phyloP scores from a whole-genome alignment of 2,329 filamentous ascomycete species.

The Cladophialophora exuberans region DNA sequence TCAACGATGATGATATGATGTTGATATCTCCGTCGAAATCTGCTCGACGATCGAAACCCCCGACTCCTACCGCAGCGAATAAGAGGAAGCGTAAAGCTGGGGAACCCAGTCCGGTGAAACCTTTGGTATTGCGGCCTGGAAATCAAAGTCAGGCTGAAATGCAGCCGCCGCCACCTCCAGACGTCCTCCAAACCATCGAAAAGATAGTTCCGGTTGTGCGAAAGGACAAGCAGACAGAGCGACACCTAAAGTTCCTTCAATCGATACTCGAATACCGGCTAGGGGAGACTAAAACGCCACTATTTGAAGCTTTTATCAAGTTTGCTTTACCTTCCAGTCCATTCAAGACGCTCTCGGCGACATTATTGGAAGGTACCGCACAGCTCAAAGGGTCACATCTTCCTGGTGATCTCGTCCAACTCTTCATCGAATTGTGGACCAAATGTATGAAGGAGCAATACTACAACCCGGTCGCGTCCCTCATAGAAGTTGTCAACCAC shows the following conservation, averaged over 20 bases:
- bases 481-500: constrained; percentile 46
- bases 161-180: constrained; percentile 36
- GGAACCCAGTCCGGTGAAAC: constrained; percentile 55
- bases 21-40: constrained; percentile 60
- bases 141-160: constrained; percentile 17
- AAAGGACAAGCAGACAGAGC: constrained; percentile 33
- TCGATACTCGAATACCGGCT: constrained; percentile 60
- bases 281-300: constrained; percentile 50
- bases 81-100: constrained; percentile 60
- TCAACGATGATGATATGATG: constrained; percentile 64
- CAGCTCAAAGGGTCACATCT: constrained; percentile 49
- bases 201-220: constrained; percentile 12
- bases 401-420: constrained; percentile 52
- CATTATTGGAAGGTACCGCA: constrained; percentile 57
- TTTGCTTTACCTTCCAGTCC: constrained; percentile 58
- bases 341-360: constrained; percentile 53
- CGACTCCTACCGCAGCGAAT: constrained; percentile 58
- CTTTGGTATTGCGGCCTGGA: constrained; percentile 41
- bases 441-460: constrained; percentile 59
- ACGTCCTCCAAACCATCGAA: constrained; percentile 33
- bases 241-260: constrained; percentile 51
- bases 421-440: constrained; percentile 59
- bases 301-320: constrained; percentile 58
- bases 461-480: constrained; percentile 46
- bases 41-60: constrained; percentile 50